Evolutionary conservation across 140 eudicot genomes (phyloP), one percentile per base, ranked within the genome.

Genomic region (Ambrosia hybrid): DNA sequence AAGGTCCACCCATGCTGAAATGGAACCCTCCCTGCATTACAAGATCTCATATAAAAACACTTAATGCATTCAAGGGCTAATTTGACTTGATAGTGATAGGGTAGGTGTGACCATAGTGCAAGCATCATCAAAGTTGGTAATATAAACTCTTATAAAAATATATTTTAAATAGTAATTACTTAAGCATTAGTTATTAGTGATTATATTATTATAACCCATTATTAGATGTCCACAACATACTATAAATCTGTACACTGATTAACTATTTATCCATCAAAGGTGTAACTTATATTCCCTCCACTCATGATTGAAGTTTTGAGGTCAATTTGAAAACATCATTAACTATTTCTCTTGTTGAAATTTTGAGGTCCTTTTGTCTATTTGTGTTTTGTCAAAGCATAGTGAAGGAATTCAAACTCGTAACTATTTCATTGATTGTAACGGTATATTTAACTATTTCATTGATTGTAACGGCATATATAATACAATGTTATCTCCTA

Each of bases 1-100:
- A 57, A 62, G 81, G 89, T 68, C 87, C 86, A 77, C 75, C 59
- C 70, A 41, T 83, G 85, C 55, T 76, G 52, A 68, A 79, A 74
- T 67, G 67, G 34, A 30, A 30, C 34, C 34, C 34, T 30, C 34
- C 34, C 34, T 30, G 34, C 34, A 30, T 74, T 73, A 58, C 65
- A 52, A 69, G 38, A 67, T 64, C 72, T 65, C 66, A 76, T 75
- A 55, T 73, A 69, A 73, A 79, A 79, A 59, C 60, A 70, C 84
- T 75, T 68, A 36, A 36, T 63, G 53, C 43, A 51, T 37, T 68
- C 83, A 57, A 61, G 53, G 46, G 71, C 70, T 64, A 64, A 61
- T 34, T 70, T 74, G 80, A 80, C 73, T 78, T 36, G 67, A 3
- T 69, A 73, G 46, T 80, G 38, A 17, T 43, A 53, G 49, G 64